These are phyloP conservation scores for Solanum chacoense DNA, from an alignment of 305 asterid genomes.

Conservation along the genomic window DNA sequence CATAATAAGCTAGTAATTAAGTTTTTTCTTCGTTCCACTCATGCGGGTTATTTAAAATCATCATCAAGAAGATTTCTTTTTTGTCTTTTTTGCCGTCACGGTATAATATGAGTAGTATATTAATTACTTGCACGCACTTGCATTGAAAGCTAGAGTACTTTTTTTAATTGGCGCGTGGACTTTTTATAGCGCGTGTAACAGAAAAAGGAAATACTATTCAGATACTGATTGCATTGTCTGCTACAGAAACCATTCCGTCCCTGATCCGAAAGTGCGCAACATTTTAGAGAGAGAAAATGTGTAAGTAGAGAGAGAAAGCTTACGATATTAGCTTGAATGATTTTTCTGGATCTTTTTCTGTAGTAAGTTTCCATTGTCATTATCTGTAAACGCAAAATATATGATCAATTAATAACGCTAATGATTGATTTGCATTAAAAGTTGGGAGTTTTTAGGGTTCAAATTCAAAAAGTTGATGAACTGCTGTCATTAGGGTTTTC, in stretches of 20 bases:
- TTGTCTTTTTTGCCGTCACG: constrained; percentile 1
- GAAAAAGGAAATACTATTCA: not conserved
- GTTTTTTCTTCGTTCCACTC: not conserved
- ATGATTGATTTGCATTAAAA: not conserved
- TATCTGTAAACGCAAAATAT: constrained; percentile 10
- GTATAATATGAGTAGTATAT: not conserved
- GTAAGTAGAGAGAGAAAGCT: constrained; percentile 16
- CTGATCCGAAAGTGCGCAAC: not conserved
- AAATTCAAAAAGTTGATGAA: not conserved
- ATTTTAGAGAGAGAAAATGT: constrained; percentile 4
- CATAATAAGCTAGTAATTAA: not conserved
- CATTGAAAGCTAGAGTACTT: not conserved
- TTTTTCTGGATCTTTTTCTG: constrained; percentile 46
- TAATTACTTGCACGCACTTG: not conserved
- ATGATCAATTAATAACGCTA: not conserved
- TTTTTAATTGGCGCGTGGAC: not conserved
- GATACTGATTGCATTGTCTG: not conserved
- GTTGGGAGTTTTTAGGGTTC: not conserved
- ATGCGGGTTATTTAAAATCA: constrained; percentile 7
- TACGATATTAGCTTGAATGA: constrained; percentile 20
- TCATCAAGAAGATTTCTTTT: constrained; percentile 10
- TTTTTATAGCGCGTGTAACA: not conserved
- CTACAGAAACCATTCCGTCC: not conserved
- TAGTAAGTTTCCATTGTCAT: constrained; percentile 53
- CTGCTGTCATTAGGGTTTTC: constrained; percentile 16